Base-by-base conservation (phyloP, 495 filamentous ascomycete genomes). In the Rhypophila decipiens region DNA sequence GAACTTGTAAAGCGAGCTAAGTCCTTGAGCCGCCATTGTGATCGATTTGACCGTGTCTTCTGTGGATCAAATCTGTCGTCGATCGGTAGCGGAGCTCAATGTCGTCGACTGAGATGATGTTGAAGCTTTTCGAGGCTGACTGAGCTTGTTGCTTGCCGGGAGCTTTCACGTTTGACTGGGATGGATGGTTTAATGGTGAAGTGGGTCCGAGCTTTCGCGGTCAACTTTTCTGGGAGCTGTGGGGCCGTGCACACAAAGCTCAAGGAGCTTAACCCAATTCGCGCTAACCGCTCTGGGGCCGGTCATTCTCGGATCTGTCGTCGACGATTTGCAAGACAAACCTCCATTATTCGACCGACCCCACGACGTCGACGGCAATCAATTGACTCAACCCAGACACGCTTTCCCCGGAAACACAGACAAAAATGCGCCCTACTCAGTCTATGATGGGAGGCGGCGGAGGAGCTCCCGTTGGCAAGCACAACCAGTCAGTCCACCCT, bases 401-500 rank as follows among this genome's bases (percentile, higher is more conserved):
- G 53, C 51, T 34, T 36, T 27, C 40, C 50, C 45, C 48, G 52
- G 53, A 23, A 57, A 48, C 55, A 52, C 47, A 50, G 43, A 65
- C 69, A 84, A 66, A n/a, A 68, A 93, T 93, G 87, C 69, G 69
- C 49, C 75, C 76, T 62, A 71, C 76, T 57, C 71, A 72, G 51
- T 54, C 48, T 41, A 58, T 75, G 42, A 58, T 58, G 43, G 62
- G 55, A 35, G 84, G 77, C 66, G 83, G 81, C 55, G 79, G 76
- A 49, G 74, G 66, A 44, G 67, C 55, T 53, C 76, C 73, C 21
- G 36, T 84, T 51, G 83, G 83, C 59, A 81, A 79, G 68, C 76
- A 82, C 60, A 80, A 81, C 72, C 68, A 79, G 87, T 90, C 66
- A 74, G 87, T 89, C 42, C 36, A 38, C 43, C 57, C 58, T 15